phyloP scores from a whole-genome alignment of 1,284 basidiomycete species.

The Ceratobasidium sp. region DNA sequence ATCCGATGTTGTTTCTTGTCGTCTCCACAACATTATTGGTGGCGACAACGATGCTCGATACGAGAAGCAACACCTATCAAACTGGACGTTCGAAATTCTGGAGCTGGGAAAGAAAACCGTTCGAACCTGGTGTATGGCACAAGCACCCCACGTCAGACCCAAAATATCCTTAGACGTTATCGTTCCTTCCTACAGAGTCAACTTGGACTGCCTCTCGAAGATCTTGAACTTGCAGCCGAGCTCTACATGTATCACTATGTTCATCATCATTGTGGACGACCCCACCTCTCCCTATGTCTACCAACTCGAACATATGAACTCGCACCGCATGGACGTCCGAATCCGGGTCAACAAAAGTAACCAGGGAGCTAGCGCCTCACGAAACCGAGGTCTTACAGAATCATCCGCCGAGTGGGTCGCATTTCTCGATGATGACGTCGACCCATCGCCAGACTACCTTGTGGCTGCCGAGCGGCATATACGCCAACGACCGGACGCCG shows the following conservation, averaged over 20 bases:
- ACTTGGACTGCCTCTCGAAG: conserved; percentile 55
- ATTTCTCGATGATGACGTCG: conserved; percentile 67
- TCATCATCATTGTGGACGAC: conserved; percentile 67
- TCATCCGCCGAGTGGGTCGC: conserved; percentile 59
- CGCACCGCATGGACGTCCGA: conserved; percentile 56
- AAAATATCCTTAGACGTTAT: conserved; percentile 62
- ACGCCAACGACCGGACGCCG: conserved; percentile 56
- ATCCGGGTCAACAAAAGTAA: conserved; percentile 58
- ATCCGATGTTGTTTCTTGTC: conserved; percentile 55
- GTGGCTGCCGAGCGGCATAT: conserved; percentile 58
- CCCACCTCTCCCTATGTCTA: conserved; percentile 54
- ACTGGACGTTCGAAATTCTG: conserved; percentile 61
- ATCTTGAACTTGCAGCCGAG: conserved; percentile 56
- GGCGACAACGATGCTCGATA: conserved; percentile 59
- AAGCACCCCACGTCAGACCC: conserved; percentile 37
- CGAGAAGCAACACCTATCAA: conserved; percentile 53
- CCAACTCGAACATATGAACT: conserved; percentile 51
- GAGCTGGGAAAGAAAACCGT: conserved; percentile 53
- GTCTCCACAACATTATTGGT: conserved; percentile 58
- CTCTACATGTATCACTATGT: conserved; percentile 57
- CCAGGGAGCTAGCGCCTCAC: conserved; percentile 58
- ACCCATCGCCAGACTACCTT: conserved; percentile 56
- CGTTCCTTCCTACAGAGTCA: conserved; percentile 64
- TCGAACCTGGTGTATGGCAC: conserved; percentile 50
- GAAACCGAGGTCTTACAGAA: conserved; percentile 59